Base-by-base conservation (phyloP, 176 grass and related monocot species). In the Oryza longistaminata region DNA sequence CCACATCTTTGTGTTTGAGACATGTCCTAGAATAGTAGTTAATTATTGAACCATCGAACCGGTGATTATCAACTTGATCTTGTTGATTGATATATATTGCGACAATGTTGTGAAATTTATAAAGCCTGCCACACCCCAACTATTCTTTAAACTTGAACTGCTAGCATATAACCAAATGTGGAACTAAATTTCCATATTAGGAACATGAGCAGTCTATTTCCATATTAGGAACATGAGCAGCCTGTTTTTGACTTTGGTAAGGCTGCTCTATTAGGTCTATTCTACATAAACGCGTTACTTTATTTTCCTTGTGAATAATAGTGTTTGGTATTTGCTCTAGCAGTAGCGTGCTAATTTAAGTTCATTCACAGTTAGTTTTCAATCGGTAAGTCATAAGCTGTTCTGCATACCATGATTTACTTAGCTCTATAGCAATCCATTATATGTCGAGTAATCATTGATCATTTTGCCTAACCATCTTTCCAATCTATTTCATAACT, bases 91-190 rank as follows among this genome's bases (percentile, higher is more conserved):
- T 78, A 37, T 42, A 67, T 88, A 11, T 58, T 76, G 9, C n/a
- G 15, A 13, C 11, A 25, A 42, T 45, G 17, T 82, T 7, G 14
- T 52, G 29, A 75, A 68, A 53, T 44, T 72, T 66, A 53, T 19
- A 29, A 34, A 73, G 48, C 45, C 3, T 48, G 34, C 10, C 19
- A 70, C n/a, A 19, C 21, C 24, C 12, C 6, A 17, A 48, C 71
- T 50, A 14, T 17, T 76, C 34, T 76, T 75, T 75, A 31, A 16
- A 68, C n/a, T 84, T 69, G 46, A 85, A 76, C 12, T 73, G 43
- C 52, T 77, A 52, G 42, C 67, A 43, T 83, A 45, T 0, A 35
- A 70, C 10, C n/a, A 31, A 31, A 31, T 31, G 2, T 31, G 29
- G 29, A 31, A 31, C 29, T 31, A 31, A 31, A 31, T 31, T 31